phyloP scores from a whole-genome alignment of 169 alveolate species.

The Plasmodium blacklocki region DNA sequence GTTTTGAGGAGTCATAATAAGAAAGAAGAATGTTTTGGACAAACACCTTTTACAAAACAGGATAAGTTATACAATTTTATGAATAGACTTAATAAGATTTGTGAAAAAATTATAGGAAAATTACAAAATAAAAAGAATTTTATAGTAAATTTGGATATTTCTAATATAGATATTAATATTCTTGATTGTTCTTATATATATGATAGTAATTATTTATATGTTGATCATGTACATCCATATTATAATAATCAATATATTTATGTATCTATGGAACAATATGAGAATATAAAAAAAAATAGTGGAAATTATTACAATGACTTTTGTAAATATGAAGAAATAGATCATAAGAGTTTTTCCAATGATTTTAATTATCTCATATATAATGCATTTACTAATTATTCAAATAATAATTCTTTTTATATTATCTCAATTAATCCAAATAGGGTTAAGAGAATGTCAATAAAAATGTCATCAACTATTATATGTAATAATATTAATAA shows the following conservation, averaged over 20 bases:
- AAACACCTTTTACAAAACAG: neutral
- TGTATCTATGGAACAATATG: slow-evolving; percentile 58
- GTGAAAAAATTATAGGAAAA: slow-evolving; percentile 28
- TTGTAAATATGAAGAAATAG: slow-evolving; percentile 19
- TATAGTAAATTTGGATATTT: slow-evolving; percentile 31
- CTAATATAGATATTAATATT: slow-evolving; percentile 47
- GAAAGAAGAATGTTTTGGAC: too few relatives aligned
- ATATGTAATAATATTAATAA: slow-evolving; percentile 30
- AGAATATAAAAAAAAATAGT: slow-evolving; percentile 21
- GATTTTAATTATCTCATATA: slow-evolving; percentile 30
- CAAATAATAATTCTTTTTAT: slow-evolving; percentile 41
- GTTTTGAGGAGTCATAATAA: too few relatives aligned
- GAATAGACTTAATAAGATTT: slow-evolving; percentile 18
- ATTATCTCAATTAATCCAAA: slow-evolving; percentile 40
- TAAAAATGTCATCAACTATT: slow-evolving; percentile 20
- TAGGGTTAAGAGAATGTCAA: slow-evolving; percentile 50
- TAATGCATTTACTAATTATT: slow-evolving; percentile 36
- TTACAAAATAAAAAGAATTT: slow-evolving; percentile 28
- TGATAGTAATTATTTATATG: slow-evolving; percentile 51
- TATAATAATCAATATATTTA: slow-evolving; percentile 43
- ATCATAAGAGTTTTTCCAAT: slow-evolving; percentile 25
- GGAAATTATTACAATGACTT: slow-evolving; percentile 2
- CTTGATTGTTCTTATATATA: slow-evolving; percentile 60
- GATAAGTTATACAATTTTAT: slow-evolving; percentile 27
- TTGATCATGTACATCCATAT: slow-evolving; percentile 61